Evolutionary conservation across 352 stramenopile genomes (phyloP).

Genomic region (Phytophthora aleatoria): DNA sequence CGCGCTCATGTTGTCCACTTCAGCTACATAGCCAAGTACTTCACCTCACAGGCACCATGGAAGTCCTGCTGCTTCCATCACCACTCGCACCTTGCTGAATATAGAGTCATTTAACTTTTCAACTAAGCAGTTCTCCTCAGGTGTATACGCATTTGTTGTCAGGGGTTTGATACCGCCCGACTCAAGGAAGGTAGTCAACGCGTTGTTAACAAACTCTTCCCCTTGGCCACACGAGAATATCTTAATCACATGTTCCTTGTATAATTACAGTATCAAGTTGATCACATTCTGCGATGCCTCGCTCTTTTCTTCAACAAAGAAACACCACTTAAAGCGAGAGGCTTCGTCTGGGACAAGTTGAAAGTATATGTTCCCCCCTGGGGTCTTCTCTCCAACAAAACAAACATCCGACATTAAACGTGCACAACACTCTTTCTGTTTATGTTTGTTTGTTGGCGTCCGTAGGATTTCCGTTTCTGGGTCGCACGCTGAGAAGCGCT

Average conservation of each 20-base stretch:
- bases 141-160: neutral
- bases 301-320: neutral
- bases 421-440: neutral
- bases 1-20: neutral
- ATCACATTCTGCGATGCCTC: neutral
- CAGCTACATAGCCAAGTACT: neutral
- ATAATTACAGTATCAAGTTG: neutral
- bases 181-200: neutral
- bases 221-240: constrained; percentile 7
- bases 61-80: constrained; percentile 1
- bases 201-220: neutral
- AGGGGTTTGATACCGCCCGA: neutral
- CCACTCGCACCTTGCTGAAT: constrained; percentile 1
- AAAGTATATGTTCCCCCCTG: constrained; percentile 6
- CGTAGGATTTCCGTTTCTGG: neutral
- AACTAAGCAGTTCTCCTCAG: neutral
- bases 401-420: constrained; percentile 4
- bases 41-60: constrained; percentile 1
- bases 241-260: neutral
- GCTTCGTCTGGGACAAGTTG: constrained; percentile 1
- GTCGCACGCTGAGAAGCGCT: constrained; percentile 7
- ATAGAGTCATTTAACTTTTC: constrained; percentile 4
- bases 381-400: neutral
- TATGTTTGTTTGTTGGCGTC: neutral
- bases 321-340: constrained; percentile 1